Evolutionary conservation across 2,329 filamentous ascomycete genomes (phyloP), one percentile per base, ranked within the genome.

Genomic region (Fusarium albosuccineum): DNA sequence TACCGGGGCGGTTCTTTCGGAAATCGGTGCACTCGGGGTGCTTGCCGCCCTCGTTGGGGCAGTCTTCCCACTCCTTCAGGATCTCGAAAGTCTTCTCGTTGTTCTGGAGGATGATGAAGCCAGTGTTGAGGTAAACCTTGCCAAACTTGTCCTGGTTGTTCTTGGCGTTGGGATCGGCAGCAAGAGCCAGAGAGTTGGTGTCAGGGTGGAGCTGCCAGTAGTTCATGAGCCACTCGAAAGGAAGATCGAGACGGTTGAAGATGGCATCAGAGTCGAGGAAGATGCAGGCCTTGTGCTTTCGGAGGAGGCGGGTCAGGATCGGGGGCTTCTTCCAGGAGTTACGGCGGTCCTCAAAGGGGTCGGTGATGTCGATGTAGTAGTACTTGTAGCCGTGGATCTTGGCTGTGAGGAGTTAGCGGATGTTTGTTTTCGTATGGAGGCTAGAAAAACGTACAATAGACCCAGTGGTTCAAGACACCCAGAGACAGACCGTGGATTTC

Each of bases 81-180:
- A 86, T 83, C 33, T 82, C 77, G 64, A 80, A 80, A 1, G 82
- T 83, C 64, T 79, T 80, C 14, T 78, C 72, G 67, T 83, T 83
- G 73, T 85, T 84, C 74, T 86, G 84, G 4, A 83, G 80, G 39
- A 86, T 75, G 72, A 86, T 84, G 77, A 86, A 86, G 16, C 84
- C 84, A 1, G 84, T 84, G 76, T 86, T 86, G 69, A 81, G 78
- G 78, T 80, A 83, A 67, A 77, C 68, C 56, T 77, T 79, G 60
- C 76, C 77, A 26, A 76, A 78, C 66, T 76, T 72, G 69, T 83
- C 81, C 59, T 75, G 73, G 74, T 83, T 83, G 70, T 72, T 70
- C 36, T 78, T 72, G 34, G 64, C 60, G 27, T 74, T 69, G 5
- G 81, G 81, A 33, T 83, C 81, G 36, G 77, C 66, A 26, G 81